phyloP scores from a whole-genome alignment of 2,329 filamentous ascomycete genomes.

The Exserohilum turcica region DNA sequence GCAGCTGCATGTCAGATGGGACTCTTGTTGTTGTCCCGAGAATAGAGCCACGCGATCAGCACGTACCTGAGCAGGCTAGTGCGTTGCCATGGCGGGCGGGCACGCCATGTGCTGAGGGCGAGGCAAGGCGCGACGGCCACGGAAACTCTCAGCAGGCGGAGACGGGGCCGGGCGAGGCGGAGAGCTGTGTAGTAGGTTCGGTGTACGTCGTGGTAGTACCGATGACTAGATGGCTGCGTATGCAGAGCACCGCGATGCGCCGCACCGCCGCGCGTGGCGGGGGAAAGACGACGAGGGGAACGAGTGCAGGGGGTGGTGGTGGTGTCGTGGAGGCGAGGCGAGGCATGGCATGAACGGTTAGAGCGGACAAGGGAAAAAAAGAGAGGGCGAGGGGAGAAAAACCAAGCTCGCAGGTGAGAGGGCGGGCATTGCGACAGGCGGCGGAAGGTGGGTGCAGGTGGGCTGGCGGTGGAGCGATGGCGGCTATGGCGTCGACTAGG shows the following conservation, averaged over 20 bases:
- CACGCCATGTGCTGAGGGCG: too few species aligned
- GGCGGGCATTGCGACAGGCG: constrained; percentile 2
- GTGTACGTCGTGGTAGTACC: too few species aligned
- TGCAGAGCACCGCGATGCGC: neutral
- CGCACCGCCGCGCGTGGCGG: neutral
- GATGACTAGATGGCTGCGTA: too few species aligned
- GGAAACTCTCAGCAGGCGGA: constrained; percentile 1
- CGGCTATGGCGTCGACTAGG: constrained; percentile 17
- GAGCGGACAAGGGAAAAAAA: constrained; percentile 13
- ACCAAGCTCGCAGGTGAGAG: too few species aligned
- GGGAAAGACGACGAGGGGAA: neutral
- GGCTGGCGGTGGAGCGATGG: constrained; percentile 6
- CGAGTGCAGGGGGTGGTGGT: neutral
- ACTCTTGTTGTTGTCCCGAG: constrained; percentile 4
- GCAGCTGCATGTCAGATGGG: constrained; percentile 3
- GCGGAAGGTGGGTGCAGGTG: neutral
- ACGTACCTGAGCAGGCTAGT: constrained; percentile 10
- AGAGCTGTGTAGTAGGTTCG: neutral
- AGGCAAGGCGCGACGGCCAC: neutral
- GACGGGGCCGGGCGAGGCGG: constrained; percentile 2
- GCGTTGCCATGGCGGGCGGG: neutral
- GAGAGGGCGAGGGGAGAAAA: neutral
- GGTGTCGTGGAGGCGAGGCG: too few species aligned
- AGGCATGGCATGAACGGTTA: constrained; percentile 10
- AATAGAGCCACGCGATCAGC: constrained; percentile 11